Conservation (phyloP, 495 filamentous ascomycete genomes). For the Evernia prunastri region DNA sequence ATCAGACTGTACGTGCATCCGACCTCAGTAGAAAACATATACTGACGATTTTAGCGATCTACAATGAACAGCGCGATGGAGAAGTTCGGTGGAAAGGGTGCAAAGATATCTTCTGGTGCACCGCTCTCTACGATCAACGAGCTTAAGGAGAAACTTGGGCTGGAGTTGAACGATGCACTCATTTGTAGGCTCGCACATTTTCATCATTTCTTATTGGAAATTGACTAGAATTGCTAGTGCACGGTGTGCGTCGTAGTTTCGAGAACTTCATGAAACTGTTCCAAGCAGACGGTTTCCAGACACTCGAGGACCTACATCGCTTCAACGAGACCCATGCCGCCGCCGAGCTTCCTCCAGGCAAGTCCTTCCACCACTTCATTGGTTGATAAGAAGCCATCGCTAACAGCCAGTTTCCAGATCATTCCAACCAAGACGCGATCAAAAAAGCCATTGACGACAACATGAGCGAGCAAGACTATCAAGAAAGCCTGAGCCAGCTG, state of each 20-base stretch:
- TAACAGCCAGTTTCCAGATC: not conserved
- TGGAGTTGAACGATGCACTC: not conserved
- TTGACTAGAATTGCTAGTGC: not conserved
- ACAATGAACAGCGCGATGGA: constrained; percentile 5
- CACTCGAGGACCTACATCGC: constrained; percentile 1
- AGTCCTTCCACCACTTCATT: not conserved
- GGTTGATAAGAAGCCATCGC: not conserved
- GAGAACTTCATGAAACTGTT: constrained; percentile 4
- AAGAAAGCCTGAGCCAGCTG: constrained; percentile 2
- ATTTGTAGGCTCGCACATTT: not conserved
- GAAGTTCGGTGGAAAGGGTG: not conserved
- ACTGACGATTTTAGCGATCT: not conserved
- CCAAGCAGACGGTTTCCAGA: not conserved
- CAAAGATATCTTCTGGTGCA: not conserved
- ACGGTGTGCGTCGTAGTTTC: not conserved
- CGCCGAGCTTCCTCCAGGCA: constrained; percentile 3
- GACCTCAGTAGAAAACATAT: too few species aligned
- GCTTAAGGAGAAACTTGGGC: not conserved
- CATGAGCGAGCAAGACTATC: constrained; percentile 6
- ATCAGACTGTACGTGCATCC: too few species aligned
- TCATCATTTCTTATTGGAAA: too few species aligned
- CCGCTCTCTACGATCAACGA: constrained; percentile 3
- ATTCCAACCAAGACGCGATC: constrained; percentile 5
- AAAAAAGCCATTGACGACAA: constrained; percentile 5
- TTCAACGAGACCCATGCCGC: constrained; percentile 8